Conservation (phyloP, 257 asterid species). For the Nicotiana tomentosiformis region DNA sequence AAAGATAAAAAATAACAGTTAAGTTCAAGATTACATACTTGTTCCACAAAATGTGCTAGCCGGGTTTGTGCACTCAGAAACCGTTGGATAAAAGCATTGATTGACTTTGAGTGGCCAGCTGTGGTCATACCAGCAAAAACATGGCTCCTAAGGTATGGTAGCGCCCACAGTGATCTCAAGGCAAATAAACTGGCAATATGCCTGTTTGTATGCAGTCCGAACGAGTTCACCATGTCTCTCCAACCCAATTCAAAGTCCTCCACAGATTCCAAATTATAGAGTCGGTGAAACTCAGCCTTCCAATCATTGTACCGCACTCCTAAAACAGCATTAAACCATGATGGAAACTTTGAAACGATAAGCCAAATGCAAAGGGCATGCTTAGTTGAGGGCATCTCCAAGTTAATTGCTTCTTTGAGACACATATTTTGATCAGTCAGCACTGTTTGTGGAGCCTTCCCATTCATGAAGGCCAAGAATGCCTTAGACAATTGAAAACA, state of each 20-base stretch:
- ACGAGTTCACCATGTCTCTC: slow-evolving; percentile 86
- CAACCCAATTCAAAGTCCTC: slow-evolving; percentile 94
- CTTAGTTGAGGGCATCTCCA: slow-evolving; percentile 82
- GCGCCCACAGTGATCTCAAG: slow-evolving; percentile 76
- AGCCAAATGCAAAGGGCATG: slow-evolving; percentile 98
- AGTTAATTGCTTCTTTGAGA: slow-evolving; percentile 82
- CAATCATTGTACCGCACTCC: slow-evolving; percentile 94
- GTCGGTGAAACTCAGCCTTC: slow-evolving; percentile 86
- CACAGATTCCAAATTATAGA: slow-evolving; percentile 67
- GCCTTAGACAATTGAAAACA: slow-evolving; percentile 39
- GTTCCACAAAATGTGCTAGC: slow-evolving; percentile 92
- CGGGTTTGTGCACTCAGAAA: slow-evolving; percentile 94
- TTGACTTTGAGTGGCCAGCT: slow-evolving; percentile 73
- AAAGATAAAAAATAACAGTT: background rate
- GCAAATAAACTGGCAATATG: slow-evolving; percentile 76
- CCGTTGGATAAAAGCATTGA: slow-evolving; percentile 89
- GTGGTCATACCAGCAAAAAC: slow-evolving; percentile 91
- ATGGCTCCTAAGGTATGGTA: slow-evolving; percentile 92
- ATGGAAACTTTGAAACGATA: slow-evolving; percentile 83
- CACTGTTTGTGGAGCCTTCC: slow-evolving; percentile 90
- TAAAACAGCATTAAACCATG: slow-evolving; percentile 93
- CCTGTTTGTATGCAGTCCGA: slow-evolving; percentile 82
- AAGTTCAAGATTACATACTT: slow-evolving; percentile 42
- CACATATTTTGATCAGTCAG: slow-evolving; percentile 91
- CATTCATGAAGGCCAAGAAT: slow-evolving; percentile 81